These are phyloP conservation scores for Stemphylium beticola DNA, from an alignment of 2,329 filamentous ascomycete species.

Conservation along the genomic window DNA sequence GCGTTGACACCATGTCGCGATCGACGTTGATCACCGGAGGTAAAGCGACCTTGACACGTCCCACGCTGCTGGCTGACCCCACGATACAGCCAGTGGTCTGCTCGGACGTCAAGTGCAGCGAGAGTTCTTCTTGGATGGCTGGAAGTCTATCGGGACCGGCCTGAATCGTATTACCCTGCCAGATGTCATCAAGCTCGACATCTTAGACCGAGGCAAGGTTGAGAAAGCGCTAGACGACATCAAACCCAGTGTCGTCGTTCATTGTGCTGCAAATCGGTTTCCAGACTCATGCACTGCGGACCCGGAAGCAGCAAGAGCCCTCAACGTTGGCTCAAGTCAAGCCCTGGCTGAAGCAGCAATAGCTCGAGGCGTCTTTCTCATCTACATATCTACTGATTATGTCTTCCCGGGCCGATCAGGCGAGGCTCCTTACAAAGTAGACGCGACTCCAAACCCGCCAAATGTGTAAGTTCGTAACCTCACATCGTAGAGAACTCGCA, in stretches of 20 bases:
- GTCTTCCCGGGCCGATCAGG: conserved; percentile 76
- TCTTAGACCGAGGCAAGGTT: conserved; percentile 56
- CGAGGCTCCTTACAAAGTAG: conserved; percentile 80
- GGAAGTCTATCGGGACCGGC: conserved; percentile 57
- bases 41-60: conserved; percentile 23
- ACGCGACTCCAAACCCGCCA: conserved; percentile 69
- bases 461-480: conserved; percentile 61
- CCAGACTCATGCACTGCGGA: conserved; percentile 85
- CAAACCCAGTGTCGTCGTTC: conserved; percentile 76
- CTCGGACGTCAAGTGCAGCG: conserved; percentile 79
- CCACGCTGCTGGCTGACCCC: conserved; percentile 19
- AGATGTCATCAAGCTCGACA: conserved; percentile 63
- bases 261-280: conserved; percentile 90
- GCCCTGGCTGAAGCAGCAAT: conserved; percentile 71
- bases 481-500: not conserved
- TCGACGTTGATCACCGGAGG: conserved; percentile 79
- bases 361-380: conserved; percentile 65
- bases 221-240: conserved; percentile 57
- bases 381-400: conserved; percentile 85
- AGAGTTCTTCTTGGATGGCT: conserved; percentile 70
- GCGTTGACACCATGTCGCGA: conserved; percentile 43
- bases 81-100: conserved; percentile 68
- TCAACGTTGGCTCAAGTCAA: conserved; percentile 76
- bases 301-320: conserved; percentile 72
- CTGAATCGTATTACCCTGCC: conserved; percentile 75